These are phyloP conservation scores for Baorangia bicolor DNA, from an alignment of 768 basidiomycete genomes.

Conservation along the genomic window DNA sequence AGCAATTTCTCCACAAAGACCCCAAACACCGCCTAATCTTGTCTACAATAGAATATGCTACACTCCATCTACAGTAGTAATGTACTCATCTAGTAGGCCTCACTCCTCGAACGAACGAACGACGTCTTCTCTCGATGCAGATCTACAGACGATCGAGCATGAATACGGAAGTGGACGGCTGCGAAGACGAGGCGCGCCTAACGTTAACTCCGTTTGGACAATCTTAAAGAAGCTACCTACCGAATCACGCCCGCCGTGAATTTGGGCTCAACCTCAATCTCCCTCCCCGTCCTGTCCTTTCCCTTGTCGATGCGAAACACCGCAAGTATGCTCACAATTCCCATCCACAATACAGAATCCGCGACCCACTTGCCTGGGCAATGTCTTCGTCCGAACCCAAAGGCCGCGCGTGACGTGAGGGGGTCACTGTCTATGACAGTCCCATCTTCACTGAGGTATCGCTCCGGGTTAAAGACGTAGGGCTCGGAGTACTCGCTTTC, in stretches of 20 bases:
- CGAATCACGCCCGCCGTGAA: constrained; percentile 34
- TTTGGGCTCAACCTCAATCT: constrained; percentile 25
- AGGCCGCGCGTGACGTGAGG: constrained; percentile 26
- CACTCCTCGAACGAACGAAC: constrained; percentile 16
- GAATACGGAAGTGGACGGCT: constrained; percentile 32
- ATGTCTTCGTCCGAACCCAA: constrained; percentile 33
- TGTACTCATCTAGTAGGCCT: background rate
- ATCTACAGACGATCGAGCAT: constrained; percentile 31
- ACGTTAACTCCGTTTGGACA: constrained; percentile 14
- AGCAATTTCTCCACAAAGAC: constrained; percentile 14
- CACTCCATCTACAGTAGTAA: background rate
- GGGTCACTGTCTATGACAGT: constrained; percentile 23
- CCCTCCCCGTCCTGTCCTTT: constrained; percentile 26
- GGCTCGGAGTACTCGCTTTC: constrained; percentile 30
- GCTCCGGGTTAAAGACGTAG: constrained; percentile 27
- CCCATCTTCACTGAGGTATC: constrained; percentile 26
- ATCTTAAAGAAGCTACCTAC: constrained; percentile 20
- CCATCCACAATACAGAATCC: constrained; percentile 32
- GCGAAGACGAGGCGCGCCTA: constrained; percentile 12
- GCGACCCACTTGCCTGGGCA: constrained; percentile 34
- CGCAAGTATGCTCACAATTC: constrained; percentile 29
- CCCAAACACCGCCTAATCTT: constrained; percentile 22
- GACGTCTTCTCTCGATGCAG: constrained; percentile 22
- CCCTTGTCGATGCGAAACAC: constrained; percentile 21
- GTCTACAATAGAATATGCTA: background rate